Conservation (phyloP, 345 rosid genomes). For the Schrenkiella parvula region DNA sequence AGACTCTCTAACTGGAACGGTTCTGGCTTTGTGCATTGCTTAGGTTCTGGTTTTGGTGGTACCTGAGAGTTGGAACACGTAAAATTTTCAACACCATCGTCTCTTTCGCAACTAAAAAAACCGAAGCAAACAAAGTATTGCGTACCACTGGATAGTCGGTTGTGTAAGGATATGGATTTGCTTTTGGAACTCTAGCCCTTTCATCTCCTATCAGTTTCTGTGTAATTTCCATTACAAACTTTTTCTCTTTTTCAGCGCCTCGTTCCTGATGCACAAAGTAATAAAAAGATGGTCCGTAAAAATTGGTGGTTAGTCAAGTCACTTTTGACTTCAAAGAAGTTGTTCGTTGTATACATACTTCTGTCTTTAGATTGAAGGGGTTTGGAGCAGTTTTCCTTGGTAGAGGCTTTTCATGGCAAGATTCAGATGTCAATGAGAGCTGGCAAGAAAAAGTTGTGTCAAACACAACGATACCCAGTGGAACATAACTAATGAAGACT, state of each 20-base stretch:
- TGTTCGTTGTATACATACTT: slow-evolving; percentile 45
- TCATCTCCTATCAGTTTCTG: slow-evolving; percentile 71
- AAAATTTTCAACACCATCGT: not conserved
- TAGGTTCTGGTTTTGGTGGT: slow-evolving; percentile 88
- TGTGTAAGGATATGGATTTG: slow-evolving; percentile 90
- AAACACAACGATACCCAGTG: not conserved
- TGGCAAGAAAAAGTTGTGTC: slow-evolving; percentile 30
- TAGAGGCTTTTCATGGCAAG: slow-evolving; percentile 47
- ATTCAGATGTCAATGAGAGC: slow-evolving; percentile 84
- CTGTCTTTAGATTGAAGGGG: slow-evolving; percentile 90
- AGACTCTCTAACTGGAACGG: slow-evolving; percentile 89
- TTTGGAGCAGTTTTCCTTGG: slow-evolving; percentile 76
- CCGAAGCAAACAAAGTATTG: not conserved
- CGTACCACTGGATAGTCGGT: slow-evolving; percentile 96
- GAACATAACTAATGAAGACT: not conserved
- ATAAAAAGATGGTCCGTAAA: not conserved
- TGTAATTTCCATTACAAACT: slow-evolving; percentile 49
- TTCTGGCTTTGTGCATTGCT: slow-evolving; percentile 72
- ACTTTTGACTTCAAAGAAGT: not conserved
- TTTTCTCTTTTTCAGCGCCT: slow-evolving; percentile 85
- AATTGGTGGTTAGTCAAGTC: slow-evolving; percentile 1
- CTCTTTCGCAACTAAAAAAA: not conserved
- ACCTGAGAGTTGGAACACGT: slow-evolving; percentile 41
- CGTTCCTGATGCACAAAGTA: slow-evolving; percentile 58
- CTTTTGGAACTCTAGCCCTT: slow-evolving; percentile 70